Percentiles rank a stretch among this genome's conserved stretches.
Conservation (phyloP, 371 early-diverging fungal species). For the Mucor ambiguus region DNA sequence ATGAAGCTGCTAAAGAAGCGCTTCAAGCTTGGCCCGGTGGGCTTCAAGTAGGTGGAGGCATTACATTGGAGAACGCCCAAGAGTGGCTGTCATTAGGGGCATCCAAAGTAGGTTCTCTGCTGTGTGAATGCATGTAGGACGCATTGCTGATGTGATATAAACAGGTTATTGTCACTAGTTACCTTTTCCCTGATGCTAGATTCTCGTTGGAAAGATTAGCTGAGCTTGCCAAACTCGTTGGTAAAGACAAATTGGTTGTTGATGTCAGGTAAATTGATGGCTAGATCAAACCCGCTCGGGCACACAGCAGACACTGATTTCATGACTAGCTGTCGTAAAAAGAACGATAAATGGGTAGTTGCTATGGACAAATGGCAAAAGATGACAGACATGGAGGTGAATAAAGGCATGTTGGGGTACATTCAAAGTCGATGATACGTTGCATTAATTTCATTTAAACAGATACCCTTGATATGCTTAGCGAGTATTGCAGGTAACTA, state of each 20-base stretch:
- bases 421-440: neutral
- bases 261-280: conserved; percentile 72
- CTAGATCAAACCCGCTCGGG: too few species aligned
- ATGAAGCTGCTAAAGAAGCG: conserved; percentile 84
- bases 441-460: neutral
- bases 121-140: neutral
- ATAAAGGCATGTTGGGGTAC: conserved; percentile 48
- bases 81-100: conserved; percentile 90
- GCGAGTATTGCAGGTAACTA: conserved; percentile 74
- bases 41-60: conserved; percentile 96
- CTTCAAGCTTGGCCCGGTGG: conserved; percentile 84
- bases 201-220: conserved; percentile 73
- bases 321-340: conserved; percentile 75
- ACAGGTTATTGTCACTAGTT: conserved; percentile 93
- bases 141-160: too few species aligned
- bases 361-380: conserved; percentile 98
- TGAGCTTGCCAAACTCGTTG: conserved; percentile 63
- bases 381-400: conserved; percentile 86
- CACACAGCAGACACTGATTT: neutral
- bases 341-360: conserved; percentile 82
- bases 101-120: conserved; percentile 56
- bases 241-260: conserved; percentile 85
- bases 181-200: conserved; percentile 82
- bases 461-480: conserved; percentile 63
- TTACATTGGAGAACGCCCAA: conserved; percentile 82